A percentile compares a stretch with the other conserved stretches of the same genome.
Evolutionary conservation across 108 stramenopile species (phyloP).

Genomic region (Nitzschia sp.): DNA sequence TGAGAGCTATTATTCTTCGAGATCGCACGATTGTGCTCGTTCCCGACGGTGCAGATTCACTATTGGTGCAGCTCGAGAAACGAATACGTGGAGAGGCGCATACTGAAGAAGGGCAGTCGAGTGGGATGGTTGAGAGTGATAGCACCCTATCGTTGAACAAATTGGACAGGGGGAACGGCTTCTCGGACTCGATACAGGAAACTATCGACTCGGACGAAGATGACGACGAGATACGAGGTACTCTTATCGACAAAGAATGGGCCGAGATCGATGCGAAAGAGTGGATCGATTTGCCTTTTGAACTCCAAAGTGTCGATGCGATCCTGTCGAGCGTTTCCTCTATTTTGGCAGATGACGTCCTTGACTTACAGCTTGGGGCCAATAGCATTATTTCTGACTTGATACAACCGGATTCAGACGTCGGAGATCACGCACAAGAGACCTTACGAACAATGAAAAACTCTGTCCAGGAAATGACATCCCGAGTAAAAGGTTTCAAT

Average conservation of each 20-base stretch:
- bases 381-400: constrained; percentile 47
- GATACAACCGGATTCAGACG: constrained; percentile 6
- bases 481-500: constrained; percentile 76
- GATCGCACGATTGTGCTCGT: constrained; percentile 82
- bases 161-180: neutral
- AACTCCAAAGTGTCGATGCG: constrained; percentile 81
- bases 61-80: constrained; percentile 67
- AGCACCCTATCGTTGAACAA: constrained; percentile 4
- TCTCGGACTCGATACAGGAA: neutral
- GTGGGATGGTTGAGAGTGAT: constrained; percentile 16
- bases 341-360: constrained; percentile 66
- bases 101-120: neutral
- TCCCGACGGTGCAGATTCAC: constrained; percentile 84
- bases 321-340: constrained; percentile 61
- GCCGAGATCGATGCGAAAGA: constrained; percentile 62
- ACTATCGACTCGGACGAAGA: constrained; percentile 20
- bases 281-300: constrained; percentile 72
- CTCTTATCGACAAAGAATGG: constrained; percentile 54
- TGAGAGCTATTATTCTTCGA: constrained; percentile 78
- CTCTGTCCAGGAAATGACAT: constrained; percentile 65
- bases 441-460: constrained; percentile 74
- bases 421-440: constrained; percentile 65
- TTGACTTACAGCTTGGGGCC: constrained; percentile 41
- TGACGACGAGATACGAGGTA: constrained; percentile 1
- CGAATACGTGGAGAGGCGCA: constrained; percentile 38